Evolutionary conservation across 192 early-diverging fungal species (phyloP), one percentile per base, ranked within the genome.

Genomic region (Entomortierella chlamydospora): DNA sequence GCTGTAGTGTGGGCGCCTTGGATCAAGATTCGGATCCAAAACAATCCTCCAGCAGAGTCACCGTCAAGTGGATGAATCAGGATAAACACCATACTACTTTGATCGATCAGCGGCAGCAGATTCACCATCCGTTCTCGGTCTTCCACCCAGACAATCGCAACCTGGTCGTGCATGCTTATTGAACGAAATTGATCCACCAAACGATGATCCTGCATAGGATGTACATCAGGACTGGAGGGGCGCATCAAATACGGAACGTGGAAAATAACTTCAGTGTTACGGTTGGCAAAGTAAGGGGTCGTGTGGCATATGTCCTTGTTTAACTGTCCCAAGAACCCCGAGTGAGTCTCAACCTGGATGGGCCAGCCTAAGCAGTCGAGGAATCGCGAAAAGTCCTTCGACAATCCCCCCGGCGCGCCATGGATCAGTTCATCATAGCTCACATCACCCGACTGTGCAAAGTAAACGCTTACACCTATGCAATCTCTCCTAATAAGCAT

Each of bases 101-200:
- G 82, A 23, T 87, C 82, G 26, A 81, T 39, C 30, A 79, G 26
- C 6, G 76, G 63, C 6, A 79, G 23, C 41, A 79, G 9, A 50
- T 43, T 72, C 20, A 70, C 20, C 68, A 87, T 82, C 69, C 61
- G 65, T 10, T 85, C 73, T 23, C 89, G 55, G 59, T 94, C 90
- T 47, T 94, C 90, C 42, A 94, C 79, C 93, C 93, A 95, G 9
- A 94, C 81, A 15, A 95, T 84, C 57, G 77, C 86, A 0, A 94
- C 90, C 33, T 87, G 78, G 62, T 94, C 93, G 13, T 91, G 88
- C n/a, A 79, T 39, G 9, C 68, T 62, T 29, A 86, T 56, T 9
- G 68, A 65, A n/a, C 68, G 74, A 68, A 87, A 72, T 59, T 88
- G 39, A 63, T 76, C 64, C 65, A 79, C 57, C 29, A 79, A 74